Evolutionary conservation across 2,329 filamentous ascomycete genomes (phyloP).

Genomic region (Byssoonygena ceratinophila): DNA sequence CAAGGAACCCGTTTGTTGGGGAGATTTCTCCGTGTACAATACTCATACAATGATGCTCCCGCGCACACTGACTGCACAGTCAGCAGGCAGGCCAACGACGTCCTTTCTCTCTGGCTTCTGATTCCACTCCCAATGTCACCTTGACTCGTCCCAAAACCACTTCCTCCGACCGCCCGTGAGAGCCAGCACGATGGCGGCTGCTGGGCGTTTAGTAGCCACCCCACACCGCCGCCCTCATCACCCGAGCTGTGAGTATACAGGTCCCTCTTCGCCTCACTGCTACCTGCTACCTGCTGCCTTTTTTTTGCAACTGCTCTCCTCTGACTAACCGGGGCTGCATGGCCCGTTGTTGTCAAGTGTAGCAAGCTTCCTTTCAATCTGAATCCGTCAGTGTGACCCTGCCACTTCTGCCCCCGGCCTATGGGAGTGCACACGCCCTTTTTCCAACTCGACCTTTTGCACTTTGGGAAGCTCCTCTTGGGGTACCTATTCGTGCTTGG

Average conservation of each 20-base stretch:
- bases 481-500: background rate
- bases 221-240: background rate
- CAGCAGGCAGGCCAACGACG: too few species aligned
- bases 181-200: constrained; percentile 1
- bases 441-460: too few species aligned
- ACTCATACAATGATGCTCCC: too few species aligned
- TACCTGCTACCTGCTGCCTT: too few species aligned
- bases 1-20: too few species aligned
- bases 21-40: too few species aligned
- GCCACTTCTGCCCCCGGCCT: background rate
- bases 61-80: too few species aligned
- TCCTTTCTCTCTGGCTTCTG: background rate
- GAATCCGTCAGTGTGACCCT: constrained; percentile 5
- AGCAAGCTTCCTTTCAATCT: background rate
- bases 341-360: background rate
- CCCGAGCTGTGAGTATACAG: background rate
- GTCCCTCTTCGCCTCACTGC: background rate
- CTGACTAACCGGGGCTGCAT: background rate
- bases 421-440: background rate
- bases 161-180: constrained; percentile 5
- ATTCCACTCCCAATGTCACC: constrained; percentile 16
- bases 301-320: background rate
- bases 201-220: background rate
- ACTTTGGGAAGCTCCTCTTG: background rate
- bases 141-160: background rate